These are phyloP conservation scores for Podospora fimiseda DNA, from an alignment of 495 filamentous ascomycete species.

Conservation along the genomic window DNA sequence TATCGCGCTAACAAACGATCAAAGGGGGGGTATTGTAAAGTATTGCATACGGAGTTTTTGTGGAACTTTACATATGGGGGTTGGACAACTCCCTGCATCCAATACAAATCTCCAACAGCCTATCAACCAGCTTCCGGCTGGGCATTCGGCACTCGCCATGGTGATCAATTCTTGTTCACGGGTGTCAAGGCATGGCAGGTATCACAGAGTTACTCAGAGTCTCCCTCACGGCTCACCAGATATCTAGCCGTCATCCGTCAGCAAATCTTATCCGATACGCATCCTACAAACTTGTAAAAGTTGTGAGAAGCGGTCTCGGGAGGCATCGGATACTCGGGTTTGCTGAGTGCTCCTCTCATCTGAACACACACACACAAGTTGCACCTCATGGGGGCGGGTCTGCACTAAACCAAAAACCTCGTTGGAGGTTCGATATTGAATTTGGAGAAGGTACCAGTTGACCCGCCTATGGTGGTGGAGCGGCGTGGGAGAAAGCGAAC, in stretches of 20 bases:
- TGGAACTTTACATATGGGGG: not conserved
- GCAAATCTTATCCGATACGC: too few relatives aligned
- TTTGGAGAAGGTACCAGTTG: not conserved
- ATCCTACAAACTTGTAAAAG: too few relatives aligned
- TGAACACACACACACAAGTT: not conserved
- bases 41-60: not conserved
- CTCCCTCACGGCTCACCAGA: too few relatives aligned
- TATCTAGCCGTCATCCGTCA: too few relatives aligned
- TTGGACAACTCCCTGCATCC: not conserved
- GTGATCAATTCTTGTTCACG: too few relatives aligned
- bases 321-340: not conserved
- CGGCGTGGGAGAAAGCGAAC: constrained; percentile 2
- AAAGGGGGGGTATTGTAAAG: too few relatives aligned
- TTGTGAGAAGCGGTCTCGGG: too few relatives aligned
- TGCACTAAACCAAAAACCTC: not conserved
- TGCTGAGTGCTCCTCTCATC: not conserved
- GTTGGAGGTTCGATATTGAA: not conserved
- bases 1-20: too few relatives aligned
- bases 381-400: not conserved
- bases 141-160: not conserved
- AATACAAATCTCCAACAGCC: not conserved
- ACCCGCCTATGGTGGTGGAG: not conserved
- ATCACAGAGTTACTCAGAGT: too few relatives aligned
- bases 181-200: too few relatives aligned
- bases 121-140: constrained; percentile 3